phyloP scores from a whole-genome alignment of 495 filamentous ascomycete genomes.

The Penicillium roqueforti region DNA sequence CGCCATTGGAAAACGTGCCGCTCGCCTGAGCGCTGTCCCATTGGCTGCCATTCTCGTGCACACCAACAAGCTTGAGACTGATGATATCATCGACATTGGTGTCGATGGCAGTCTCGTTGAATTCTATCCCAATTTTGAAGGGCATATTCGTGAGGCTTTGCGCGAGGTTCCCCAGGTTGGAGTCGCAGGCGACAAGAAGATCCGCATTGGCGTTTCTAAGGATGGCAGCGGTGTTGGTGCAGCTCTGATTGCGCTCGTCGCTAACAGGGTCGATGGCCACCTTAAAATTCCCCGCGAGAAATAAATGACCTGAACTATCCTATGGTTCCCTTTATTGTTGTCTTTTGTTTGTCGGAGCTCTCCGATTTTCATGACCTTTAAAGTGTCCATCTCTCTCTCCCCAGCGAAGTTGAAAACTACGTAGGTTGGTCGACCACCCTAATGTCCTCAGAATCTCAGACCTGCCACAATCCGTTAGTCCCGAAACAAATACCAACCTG shows the following conservation, averaged over 20 bases:
- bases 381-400: background rate
- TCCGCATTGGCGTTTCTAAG: conserved; percentile 89
- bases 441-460: background rate
- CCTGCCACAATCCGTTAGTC: background rate
- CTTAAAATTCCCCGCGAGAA: conserved; percentile 16
- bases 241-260: conserved; percentile 81
- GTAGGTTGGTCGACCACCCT: background rate
- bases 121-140: conserved; percentile 85
- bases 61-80: conserved; percentile 59
- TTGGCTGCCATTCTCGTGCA: conserved; percentile 76
- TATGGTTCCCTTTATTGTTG: conserved; percentile 1
- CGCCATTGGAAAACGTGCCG: conserved; percentile 83
- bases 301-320: conserved; percentile 4
- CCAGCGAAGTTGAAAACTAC: background rate
- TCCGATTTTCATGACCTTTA: background rate
- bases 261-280: conserved; percentile 36
- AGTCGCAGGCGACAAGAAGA: conserved; percentile 64
- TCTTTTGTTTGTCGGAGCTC: background rate
- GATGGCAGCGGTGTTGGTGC: conserved; percentile 91
- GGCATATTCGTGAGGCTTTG: conserved; percentile 71
- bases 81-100: conserved; percentile 77
- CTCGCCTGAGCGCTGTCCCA: conserved; percentile 81
- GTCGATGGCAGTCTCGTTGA: conserved; percentile 90
- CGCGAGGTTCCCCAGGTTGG: conserved; percentile 68
- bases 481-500: background rate